Evolutionary conservation across 331 rosid genomes (phyloP).

Genomic region (Malus hybrid): DNA sequence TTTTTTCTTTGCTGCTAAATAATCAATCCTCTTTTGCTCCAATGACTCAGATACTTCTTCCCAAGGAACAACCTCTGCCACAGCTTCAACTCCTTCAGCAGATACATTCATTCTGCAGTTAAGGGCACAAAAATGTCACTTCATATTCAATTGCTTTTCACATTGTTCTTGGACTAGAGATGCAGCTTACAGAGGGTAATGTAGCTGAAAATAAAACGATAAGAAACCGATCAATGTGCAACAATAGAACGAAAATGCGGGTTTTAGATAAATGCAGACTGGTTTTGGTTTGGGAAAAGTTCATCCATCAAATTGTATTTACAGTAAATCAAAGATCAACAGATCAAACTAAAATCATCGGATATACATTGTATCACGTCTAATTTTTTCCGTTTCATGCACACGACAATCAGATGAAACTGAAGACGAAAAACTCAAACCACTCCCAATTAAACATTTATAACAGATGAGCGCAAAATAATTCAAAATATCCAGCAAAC

Average conservation of each 20-base stretch:
- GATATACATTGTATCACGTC: background rate
- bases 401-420: background rate
- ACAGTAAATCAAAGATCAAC: background rate
- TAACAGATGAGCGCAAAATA: background rate
- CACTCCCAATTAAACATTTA: background rate
- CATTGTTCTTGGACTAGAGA: background rate
- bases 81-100: constrained; percentile 23
- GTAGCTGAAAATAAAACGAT: background rate
- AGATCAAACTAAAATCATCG: background rate
- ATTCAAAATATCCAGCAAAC: background rate
- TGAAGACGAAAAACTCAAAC: background rate
- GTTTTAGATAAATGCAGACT: background rate
- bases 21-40: constrained; percentile 29
- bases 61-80: constrained; percentile 13
- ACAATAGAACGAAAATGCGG: background rate
- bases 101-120: constrained; percentile 48
- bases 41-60: constrained; percentile 22
- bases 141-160: background rate
- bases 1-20: constrained; percentile 38
- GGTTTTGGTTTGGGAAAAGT: background rate
- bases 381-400: too few species aligned
- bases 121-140: background rate
- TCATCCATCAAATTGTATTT: background rate
- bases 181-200: background rate
- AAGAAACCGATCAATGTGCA: background rate